Conservation (phyloP, 2,329 filamentous ascomycete genomes). For the Fusarium siculi region DNA sequence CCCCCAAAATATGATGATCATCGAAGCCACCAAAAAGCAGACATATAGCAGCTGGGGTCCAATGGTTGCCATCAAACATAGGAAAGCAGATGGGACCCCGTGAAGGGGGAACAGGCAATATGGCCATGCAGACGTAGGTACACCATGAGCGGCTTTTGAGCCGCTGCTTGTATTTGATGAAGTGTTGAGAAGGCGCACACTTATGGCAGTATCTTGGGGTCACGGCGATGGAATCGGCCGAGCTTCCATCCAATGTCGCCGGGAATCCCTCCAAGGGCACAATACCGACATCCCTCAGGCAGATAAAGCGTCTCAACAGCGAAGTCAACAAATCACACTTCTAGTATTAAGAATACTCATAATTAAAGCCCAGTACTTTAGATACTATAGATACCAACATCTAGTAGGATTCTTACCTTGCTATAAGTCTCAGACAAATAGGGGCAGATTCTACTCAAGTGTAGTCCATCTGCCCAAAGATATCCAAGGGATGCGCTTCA, state of each 20-base stretch:
- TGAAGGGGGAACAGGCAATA: not conserved
- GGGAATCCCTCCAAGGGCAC: not conserved
- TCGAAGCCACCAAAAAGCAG: rapidly evolving
- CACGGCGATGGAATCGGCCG: not conserved
- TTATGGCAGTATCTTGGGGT: too few species aligned
- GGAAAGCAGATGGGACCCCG: too few species aligned
- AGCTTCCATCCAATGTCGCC: not conserved
- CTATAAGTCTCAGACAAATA: not conserved
- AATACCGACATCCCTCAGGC: rapidly evolving
- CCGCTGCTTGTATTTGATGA: rapidly evolving
- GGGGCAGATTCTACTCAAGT: rapidly evolving
- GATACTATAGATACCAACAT: not conserved
- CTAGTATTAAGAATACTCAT: not conserved
- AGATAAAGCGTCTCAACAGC: not conserved
- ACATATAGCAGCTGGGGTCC: too few species aligned
- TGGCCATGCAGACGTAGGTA: not conserved
- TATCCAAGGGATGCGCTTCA: not conserved
- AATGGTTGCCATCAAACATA: too few species aligned
- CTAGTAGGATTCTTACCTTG: not conserved
- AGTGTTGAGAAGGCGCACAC: rapidly evolving
- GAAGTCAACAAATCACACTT: not conserved
- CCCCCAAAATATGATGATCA: not conserved
- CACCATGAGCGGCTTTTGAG: not conserved
- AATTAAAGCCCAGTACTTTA: not conserved
- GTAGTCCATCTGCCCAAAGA: not conserved